These are phyloP conservation scores for Pestalotiopsis sp. DNA, from an alignment of 2,329 filamentous ascomycete genomes.

Conservation along the genomic window DNA sequence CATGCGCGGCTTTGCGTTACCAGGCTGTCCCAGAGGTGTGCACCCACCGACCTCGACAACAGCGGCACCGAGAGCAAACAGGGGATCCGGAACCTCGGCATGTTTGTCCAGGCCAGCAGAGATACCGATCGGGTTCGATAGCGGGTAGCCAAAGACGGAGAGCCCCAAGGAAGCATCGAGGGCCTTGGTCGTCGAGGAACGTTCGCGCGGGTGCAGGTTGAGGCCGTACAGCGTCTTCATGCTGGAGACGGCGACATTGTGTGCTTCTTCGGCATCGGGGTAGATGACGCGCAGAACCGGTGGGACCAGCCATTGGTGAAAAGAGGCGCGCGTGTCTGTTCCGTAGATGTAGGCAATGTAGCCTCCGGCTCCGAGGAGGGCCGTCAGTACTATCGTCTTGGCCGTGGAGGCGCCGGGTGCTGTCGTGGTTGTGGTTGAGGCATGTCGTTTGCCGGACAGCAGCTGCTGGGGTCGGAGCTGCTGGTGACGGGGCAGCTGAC, in stretches of 20 bases:
- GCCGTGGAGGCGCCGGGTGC: slow-evolving; percentile 29
- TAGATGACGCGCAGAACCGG: slow-evolving; percentile 67
- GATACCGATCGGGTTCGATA: slow-evolving; percentile 89
- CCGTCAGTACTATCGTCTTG: slow-evolving; percentile 42
- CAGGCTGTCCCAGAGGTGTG: slow-evolving; percentile 83
- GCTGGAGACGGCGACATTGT: slow-evolving; percentile 73
- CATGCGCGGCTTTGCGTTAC: slow-evolving; percentile 85
- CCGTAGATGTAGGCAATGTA: slow-evolving; percentile 64
- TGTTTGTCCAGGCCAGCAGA: slow-evolving; percentile 97
- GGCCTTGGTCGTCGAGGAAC: slow-evolving; percentile 40
- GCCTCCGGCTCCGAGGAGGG: slow-evolving; percentile 42
- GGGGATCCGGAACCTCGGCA: slow-evolving; percentile 80
- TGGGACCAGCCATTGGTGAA: slow-evolving; percentile 70
- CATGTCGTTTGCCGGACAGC: slow-evolving; percentile 25
- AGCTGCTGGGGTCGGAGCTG: not conserved
- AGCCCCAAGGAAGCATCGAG: slow-evolving; percentile 40
- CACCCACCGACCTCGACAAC: slow-evolving; percentile 92
- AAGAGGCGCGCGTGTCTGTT: slow-evolving; percentile 74
- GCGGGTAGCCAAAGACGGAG: slow-evolving; percentile 72
- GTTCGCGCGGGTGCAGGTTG: slow-evolving; percentile 80
- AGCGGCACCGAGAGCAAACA: slow-evolving; percentile 83
- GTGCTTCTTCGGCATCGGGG: slow-evolving; percentile 87
- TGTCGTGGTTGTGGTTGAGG: slow-evolving; percentile 30
- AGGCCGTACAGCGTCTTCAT: slow-evolving; percentile 75
- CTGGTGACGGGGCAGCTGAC: slow-evolving; percentile 3